Conservation (phyloP, 1,139 yeast species). For the Candida glucosophila region DNA sequence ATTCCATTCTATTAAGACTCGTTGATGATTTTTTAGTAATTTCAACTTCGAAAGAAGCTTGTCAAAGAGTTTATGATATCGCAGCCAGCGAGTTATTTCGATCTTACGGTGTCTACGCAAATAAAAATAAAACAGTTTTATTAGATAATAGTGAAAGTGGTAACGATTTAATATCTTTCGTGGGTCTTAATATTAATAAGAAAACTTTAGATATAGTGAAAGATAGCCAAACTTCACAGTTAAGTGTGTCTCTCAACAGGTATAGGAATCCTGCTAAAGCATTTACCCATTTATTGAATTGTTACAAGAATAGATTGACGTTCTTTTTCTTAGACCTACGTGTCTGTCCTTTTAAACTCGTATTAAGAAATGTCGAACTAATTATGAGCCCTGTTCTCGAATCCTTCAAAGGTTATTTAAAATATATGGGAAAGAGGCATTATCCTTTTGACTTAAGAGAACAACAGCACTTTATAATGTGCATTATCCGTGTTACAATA, state of each 20-base stretch:
- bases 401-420: constrained; percentile 4
- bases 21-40: constrained; percentile 84
- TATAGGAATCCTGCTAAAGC: too few relatives aligned
- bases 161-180: constrained; percentile 13
- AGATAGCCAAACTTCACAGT: too few relatives aligned
- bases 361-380: too few relatives aligned
- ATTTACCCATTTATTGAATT: too few relatives aligned
- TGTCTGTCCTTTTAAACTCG: too few relatives aligned
- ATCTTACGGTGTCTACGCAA: constrained; percentile 53
- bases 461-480: too few relatives aligned
- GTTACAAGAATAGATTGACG: too few relatives aligned
- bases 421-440: background rate
- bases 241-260: too few relatives aligned
- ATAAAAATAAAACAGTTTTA: constrained; percentile 43
- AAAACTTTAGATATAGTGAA: constrained; percentile 6
- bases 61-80: constrained; percentile 11
- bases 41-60: constrained; percentile 27
- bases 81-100: constrained; percentile 28
- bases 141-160: constrained; percentile 4
- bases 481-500: too few relatives aligned
- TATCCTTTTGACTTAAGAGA: too few relatives aligned
- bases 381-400: too few relatives aligned
- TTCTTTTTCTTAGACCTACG: too few relatives aligned
- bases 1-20: constrained; percentile 46
- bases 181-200: constrained; percentile 21